Evolutionary conservation across 2,329 filamentous ascomycete genomes (phyloP).

Genomic region (Trichoderma guizhouense): DNA sequence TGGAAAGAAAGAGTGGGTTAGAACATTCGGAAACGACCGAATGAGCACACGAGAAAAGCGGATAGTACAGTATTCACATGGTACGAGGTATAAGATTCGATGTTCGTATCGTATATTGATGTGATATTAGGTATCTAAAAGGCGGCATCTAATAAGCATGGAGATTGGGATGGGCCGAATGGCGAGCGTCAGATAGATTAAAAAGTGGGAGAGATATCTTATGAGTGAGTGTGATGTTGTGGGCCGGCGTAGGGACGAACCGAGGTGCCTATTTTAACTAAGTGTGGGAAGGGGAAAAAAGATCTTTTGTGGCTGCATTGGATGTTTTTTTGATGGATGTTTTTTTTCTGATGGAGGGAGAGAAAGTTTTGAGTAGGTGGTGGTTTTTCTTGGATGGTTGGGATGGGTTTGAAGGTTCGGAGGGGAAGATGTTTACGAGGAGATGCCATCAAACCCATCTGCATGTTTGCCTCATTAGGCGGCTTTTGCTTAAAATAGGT

Average conservation of each 20-base stretch:
- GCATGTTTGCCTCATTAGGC: no score
- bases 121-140: neutral
- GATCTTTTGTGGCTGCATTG: neutral
- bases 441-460: no score
- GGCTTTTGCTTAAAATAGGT: neutral
- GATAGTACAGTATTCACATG: neutral
- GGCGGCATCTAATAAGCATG: neutral
- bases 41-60: neutral
- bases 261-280: neutral
- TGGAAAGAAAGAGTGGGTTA: neutral
- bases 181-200: constrained; percentile 13
- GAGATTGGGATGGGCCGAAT: constrained; percentile 7
- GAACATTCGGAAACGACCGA: neutral
- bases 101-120: neutral
- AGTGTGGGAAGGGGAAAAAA: neutral
- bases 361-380: neutral
- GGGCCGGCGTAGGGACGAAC: neutral
- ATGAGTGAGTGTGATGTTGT: neutral
- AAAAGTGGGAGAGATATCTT: neutral
- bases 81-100: neutral
- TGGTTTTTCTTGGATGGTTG: neutral
- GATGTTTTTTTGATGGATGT: neutral
- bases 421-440: neutral
- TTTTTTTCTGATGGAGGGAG: neutral
- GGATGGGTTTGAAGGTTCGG: neutral